Evolutionary conservation across 2,329 filamentous ascomycete species (phyloP), one percentile per base, ranked within the genome.

Genomic region (Clarireedia monteithiana): DNA sequence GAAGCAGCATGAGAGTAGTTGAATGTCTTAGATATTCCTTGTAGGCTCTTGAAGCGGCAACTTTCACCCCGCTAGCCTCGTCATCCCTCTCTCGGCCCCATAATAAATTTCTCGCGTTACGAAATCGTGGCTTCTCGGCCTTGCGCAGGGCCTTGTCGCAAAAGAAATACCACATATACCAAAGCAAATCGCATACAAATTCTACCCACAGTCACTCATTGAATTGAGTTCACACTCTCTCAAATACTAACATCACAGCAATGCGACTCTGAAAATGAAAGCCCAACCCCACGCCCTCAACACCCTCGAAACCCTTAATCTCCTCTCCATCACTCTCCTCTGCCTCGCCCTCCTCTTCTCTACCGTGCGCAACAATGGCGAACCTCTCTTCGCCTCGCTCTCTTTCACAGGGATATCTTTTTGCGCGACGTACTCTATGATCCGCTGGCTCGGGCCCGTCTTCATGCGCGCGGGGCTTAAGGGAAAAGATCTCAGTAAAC

Each of bases 391-490:
- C 63, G 92, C 91, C 9, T 96, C 90, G 1, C 76, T 96, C 56
- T 89, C 91, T 15, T 86, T 97, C 65, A 94, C 89, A 67, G 82
- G 86, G 23, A 77, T 96, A 62, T 91, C 89, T 38, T 99, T 96
- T 70, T 78, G 85, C 4, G 83, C 86, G 48, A 84, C 84, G 59
- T 97, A 89, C 71, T 84, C 88, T 66, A 82, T 96, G 75, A 92
- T 97, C 71, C 80, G 88, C 75, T 97, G 92, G 92, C 86, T 96
- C 5, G 92, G 92, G 1, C 85, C 89, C 55, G 86, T 88, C 1
- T 97, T 99, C 70, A 85, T 96, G 69, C 84, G 82, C 64, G 89
- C 89, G 39, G 94, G 92, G 15, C 81, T 96, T 68, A 94, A 91
- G 69, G 94, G 94, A 55, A 88, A 82, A 66, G 94, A 99, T 71